These are phyloP conservation scores for Sugiyamaella floridensis DNA, from an alignment of 805 yeast species.

Conservation along the genomic window DNA sequence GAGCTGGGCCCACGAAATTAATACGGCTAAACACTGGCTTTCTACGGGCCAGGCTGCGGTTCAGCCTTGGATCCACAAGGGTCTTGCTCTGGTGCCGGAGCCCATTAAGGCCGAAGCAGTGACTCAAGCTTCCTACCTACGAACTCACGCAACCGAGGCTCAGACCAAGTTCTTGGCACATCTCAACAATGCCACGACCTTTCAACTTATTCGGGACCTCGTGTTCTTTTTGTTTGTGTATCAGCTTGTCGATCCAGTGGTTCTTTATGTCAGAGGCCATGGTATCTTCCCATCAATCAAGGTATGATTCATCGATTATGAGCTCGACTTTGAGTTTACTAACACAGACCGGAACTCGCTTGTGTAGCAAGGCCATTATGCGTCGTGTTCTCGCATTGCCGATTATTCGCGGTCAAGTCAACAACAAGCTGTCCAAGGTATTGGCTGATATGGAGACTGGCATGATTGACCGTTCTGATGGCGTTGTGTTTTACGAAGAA, in stretches of 20 bases:
- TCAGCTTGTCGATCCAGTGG: conserved; percentile 6
- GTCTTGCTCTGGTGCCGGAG: neutral
- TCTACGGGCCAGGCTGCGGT: neutral
- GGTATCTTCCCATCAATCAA: conserved; percentile 22
- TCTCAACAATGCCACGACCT: conserved; percentile 1
- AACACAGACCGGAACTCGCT: conserved; percentile 3
- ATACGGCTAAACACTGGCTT: neutral
- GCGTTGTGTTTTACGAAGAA: conserved; percentile 19
- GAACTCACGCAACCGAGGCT: neutral
- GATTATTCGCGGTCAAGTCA: conserved; percentile 48
- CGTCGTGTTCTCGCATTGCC: conserved; percentile 39
- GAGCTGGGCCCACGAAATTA: neutral
- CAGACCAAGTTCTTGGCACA: neutral
- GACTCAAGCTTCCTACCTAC: neutral
- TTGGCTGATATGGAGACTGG: conserved; percentile 46
- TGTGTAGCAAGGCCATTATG: conserved; percentile 15
- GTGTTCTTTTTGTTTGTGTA: conserved; percentile 4
- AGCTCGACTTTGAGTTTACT: neutral
- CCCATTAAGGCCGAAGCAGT: neutral
- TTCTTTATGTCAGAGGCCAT: conserved; percentile 18
- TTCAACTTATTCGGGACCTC: conserved; percentile 7
- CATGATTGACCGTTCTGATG: conserved; percentile 49
- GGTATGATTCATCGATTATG: neutral
- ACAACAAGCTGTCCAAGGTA: conserved; percentile 48
- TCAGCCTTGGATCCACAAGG: neutral